Percentiles rank a stretch among this genome's conserved stretches.
Conservation (phyloP, 352 stramenopile genomes). For the Phytopythium chamaehyphon region DNA sequence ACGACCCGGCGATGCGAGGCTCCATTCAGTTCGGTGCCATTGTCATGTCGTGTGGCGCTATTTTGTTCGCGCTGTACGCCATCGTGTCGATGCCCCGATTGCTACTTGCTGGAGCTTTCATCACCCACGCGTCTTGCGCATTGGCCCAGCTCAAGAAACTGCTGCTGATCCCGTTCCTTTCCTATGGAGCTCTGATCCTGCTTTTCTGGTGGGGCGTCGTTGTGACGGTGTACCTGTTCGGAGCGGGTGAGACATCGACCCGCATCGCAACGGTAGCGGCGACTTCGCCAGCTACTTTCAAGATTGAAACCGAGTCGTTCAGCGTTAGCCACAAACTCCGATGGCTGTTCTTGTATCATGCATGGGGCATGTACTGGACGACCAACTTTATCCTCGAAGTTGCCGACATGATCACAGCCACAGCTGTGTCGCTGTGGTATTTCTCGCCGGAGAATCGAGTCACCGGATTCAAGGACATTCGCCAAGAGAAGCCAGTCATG, state of each 20-base stretch:
- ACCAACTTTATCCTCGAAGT: conserved; percentile 61
- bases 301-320: conserved; percentile 69
- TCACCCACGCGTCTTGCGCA: conserved; percentile 68
- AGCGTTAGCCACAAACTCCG: conserved; percentile 54
- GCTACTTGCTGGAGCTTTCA: conserved; percentile 69
- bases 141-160: conserved; percentile 63
- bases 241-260: conserved; percentile 50
- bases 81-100: conserved; percentile 60
- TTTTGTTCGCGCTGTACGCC: conserved; percentile 64
- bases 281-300: conserved; percentile 33
- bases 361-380: conserved; percentile 81
- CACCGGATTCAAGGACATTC: conserved; percentile 51
- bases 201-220: conserved; percentile 72
- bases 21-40: conserved; percentile 60
- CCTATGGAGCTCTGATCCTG: conserved; percentile 54
- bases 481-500: conserved; percentile 51
- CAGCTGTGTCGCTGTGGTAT: conserved; percentile 73
- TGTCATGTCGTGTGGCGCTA: conserved; percentile 48
- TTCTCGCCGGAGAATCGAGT: conserved; percentile 62
- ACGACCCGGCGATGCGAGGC: conserved; percentile 68
- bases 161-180: conserved; percentile 64
- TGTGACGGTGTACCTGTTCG: conserved; percentile 75
- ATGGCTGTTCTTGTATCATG: conserved; percentile 75
- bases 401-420: conserved; percentile 74
- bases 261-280: conserved; percentile 59